Evolutionary conservation across 495 filamentous ascomycete genomes (phyloP).

Genomic region (Corynascus novoguineensis): DNA sequence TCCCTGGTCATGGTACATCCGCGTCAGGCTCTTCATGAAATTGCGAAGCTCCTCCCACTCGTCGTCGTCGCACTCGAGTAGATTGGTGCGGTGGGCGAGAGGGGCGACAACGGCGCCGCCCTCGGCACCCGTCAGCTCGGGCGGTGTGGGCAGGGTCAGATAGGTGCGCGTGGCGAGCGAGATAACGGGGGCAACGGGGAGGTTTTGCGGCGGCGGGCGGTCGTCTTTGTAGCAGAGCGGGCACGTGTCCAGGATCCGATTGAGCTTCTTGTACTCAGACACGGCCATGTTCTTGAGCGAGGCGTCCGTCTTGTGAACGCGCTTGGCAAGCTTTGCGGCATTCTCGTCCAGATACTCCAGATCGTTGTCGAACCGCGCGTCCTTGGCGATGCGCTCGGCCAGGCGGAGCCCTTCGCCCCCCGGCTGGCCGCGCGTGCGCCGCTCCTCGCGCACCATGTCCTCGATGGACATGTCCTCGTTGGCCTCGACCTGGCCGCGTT

Average conservation of each 20-base stretch:
- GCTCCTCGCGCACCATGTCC: conserved; percentile 92
- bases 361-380: conserved; percentile 86
- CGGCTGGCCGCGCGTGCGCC: conserved; percentile 68
- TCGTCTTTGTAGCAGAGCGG: conserved; percentile 93
- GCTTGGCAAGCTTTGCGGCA: conserved; percentile 81
- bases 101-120: conserved; percentile 85
- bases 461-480: conserved; percentile 95
- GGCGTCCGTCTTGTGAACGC: conserved; percentile 80
- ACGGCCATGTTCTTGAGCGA: conserved; percentile 87
- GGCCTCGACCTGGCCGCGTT: conserved; percentile 73
- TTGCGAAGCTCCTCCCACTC: conserved; percentile 99
- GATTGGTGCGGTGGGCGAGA: conserved; percentile 79
- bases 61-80: conserved; percentile 96
- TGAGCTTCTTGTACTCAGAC: conserved; percentile 83
- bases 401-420: conserved; percentile 78
- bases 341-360: conserved; percentile 98
- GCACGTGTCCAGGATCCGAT: conserved; percentile 79
- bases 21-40: conserved; percentile 95
- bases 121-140: conserved; percentile 64
- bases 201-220: conserved; percentile 54
- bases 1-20: conserved; percentile 87
- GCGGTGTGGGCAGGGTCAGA: conserved; percentile 83
- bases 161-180: conserved; percentile 82
- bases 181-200: conserved; percentile 81
- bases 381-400: conserved; percentile 88